These are phyloP conservation scores for Aphanomyces euteiches DNA, from an alignment of 352 stramenopile genomes.

Conservation along the genomic window DNA sequence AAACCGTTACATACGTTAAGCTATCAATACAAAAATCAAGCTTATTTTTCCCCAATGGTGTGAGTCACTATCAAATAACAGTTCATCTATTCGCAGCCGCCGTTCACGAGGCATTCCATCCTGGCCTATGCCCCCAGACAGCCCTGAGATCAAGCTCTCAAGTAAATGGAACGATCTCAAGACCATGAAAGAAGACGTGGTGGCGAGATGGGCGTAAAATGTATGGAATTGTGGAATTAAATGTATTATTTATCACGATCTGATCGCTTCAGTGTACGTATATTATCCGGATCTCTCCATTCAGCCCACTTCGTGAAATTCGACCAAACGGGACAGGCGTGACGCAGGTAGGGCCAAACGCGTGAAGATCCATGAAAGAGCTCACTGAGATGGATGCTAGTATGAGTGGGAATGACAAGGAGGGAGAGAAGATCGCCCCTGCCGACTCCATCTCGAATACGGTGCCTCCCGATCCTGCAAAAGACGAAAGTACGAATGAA, in stretches of 20 bases:
- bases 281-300: conserved; percentile 13
- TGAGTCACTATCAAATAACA: conserved; percentile 5
- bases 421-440: conserved; percentile 6
- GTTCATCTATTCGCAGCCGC: background rate
- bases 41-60: background rate
- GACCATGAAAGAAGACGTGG: too few species aligned
- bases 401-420: conserved; percentile 27
- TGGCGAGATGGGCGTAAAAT: too few species aligned
- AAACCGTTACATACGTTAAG: conserved; percentile 5
- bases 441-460: background rate
- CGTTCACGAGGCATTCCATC: too few species aligned
- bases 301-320: background rate
- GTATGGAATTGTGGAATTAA: too few species aligned
- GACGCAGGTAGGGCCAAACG: too few species aligned
- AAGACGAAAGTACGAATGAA: background rate
- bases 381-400: background rate
- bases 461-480: background rate
- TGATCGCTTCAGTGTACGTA: background rate
- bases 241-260: too few species aligned
- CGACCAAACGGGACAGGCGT: background rate
- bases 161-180: too few species aligned
- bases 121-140: too few species aligned
- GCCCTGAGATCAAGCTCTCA: too few species aligned
- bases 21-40: background rate
- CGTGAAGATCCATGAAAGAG: too few species aligned